Evolutionary conservation across 768 basidiomycete species (phyloP).

Genomic region (Agrocybe chaxingu): DNA sequence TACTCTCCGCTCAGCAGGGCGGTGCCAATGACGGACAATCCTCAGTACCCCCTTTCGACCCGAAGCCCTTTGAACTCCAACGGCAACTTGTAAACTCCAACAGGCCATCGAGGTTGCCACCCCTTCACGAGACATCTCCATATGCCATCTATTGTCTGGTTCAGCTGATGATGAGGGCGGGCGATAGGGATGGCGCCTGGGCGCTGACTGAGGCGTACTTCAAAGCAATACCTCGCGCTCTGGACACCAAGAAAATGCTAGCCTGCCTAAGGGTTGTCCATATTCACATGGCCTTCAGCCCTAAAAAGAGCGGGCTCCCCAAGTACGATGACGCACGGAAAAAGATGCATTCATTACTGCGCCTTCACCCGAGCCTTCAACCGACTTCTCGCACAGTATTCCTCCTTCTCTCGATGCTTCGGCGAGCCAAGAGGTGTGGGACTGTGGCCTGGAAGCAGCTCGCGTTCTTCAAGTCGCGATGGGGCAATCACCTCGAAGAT

Average conservation of each 20-base stretch:
- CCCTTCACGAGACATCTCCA: slow-evolving; percentile 33
- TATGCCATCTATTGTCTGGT: slow-evolving; percentile 44
- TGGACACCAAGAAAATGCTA: slow-evolving; percentile 31
- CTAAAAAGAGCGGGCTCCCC: slow-evolving; percentile 32
- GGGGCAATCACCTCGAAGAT: slow-evolving; percentile 57
- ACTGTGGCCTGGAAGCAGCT: slow-evolving; percentile 47
- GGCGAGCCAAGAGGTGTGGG: slow-evolving; percentile 47
- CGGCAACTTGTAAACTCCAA: slow-evolving; percentile 15
- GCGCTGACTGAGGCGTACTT: slow-evolving; percentile 49
- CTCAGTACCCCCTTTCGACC: slow-evolving; percentile 3
- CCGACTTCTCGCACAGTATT: slow-evolving; percentile 62
- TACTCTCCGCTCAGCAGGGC: background rate
- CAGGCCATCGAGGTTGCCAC: slow-evolving; percentile 17
- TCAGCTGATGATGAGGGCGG: slow-evolving; percentile 40
- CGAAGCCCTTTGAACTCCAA: slow-evolving; percentile 5
- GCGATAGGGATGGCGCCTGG: slow-evolving; percentile 35
- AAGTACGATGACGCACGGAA: slow-evolving; percentile 42
- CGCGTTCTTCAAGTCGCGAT: slow-evolving; percentile 43
- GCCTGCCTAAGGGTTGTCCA: slow-evolving; percentile 54
- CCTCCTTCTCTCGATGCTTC: slow-evolving; percentile 53
- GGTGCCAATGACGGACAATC: slow-evolving; percentile 5
- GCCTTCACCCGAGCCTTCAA: slow-evolving; percentile 42
- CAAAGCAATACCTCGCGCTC: slow-evolving; percentile 38
- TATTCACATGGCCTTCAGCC: slow-evolving; percentile 38
- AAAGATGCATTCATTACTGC: slow-evolving; percentile 42